Evolutionary conservation across 2,329 filamentous ascomycete genomes (phyloP), one percentile per base, ranked within the genome.

Genomic region (Arthrobotrys megalospora): DNA sequence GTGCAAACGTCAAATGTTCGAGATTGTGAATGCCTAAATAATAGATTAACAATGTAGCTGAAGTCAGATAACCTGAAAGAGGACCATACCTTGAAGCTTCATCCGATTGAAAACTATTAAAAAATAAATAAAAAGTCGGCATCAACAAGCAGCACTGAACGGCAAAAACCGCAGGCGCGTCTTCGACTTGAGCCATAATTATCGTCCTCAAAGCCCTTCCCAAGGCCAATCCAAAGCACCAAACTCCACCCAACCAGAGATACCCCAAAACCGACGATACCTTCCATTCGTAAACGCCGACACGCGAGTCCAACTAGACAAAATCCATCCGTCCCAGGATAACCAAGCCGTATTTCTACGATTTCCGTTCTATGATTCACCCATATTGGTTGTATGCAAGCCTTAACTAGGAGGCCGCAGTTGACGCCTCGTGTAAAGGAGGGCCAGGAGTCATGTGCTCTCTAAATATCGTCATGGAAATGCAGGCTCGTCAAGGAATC

Each of bases 281-380:
- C 21, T 24, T 34, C 55, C 58, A 48, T 65, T 64, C 41, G 60
- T 64, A 64, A 64, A 76, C 50, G 28, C 65, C 28, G 48, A 76
- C 72, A 76, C 72, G 21, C 65, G 48, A 62, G 32, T 66, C 72
- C 58, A 48, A 45, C 55, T 45, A 50, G 55, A 58, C 47, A 64
- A 36, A 43, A 28, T 66, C 48, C 64, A 60, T 38, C 53, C 34
- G 43, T 28, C 48, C 60, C 72, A 36, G 65, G 55, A 69, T 28
- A 36, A 3, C 52, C 34, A 41, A 48, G 32, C 67, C 48, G n/a
- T 50, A n/a, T 47, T 63, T 71, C 73, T 77, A 77, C 73, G 73
- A 77, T 77, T 71, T 77, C 73, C 73, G 73, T 77, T 77, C 73
- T 77, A 71, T 71, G 50, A 47, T 77, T 77, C 73, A 77, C 73